Conservation (phyloP, 208 protist species). For the Trypanosoma brucei region DNA sequence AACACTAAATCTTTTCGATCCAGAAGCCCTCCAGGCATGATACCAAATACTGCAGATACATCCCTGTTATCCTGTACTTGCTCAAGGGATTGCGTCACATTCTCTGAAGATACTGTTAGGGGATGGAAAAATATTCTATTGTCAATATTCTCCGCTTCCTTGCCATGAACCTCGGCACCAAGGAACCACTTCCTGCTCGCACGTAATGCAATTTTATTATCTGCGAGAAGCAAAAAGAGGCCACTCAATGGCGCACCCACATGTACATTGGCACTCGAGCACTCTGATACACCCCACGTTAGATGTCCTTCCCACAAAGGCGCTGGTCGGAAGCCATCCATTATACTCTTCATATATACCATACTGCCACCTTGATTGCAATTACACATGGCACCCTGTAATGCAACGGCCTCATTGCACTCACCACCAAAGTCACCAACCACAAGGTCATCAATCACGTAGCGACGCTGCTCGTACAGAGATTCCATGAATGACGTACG, state of each 20-base stretch:
- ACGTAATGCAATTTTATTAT: background rate
- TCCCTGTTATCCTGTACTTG: no score
- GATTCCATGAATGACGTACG: conserved; percentile 8
- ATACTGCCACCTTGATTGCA: conserved; percentile 20
- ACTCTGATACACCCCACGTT: background rate
- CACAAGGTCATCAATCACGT: conserved; percentile 20
- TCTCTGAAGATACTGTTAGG: no score
- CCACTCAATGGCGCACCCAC: background rate
- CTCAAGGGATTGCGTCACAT: no score
- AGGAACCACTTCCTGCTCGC: no score
- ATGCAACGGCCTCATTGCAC: background rate
- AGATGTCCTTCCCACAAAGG: background rate
- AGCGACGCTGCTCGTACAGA: conserved; percentile 23
- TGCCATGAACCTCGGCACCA: no score
- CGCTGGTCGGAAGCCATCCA: background rate
- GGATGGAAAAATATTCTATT: no score
- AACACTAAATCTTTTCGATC: no score
- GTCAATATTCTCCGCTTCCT: no score
- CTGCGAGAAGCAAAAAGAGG: background rate
- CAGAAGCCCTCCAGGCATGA: no score
- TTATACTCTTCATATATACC: conserved; percentile 11
- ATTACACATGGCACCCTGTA: conserved; percentile 7
- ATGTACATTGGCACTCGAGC: background rate
- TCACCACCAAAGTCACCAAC: conserved; percentile 25
- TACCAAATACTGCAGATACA: no score